These are phyloP conservation scores for Theobroma grandiflorum DNA, from an alignment of 441 rosid genomes.

Conservation along the genomic window DNA sequence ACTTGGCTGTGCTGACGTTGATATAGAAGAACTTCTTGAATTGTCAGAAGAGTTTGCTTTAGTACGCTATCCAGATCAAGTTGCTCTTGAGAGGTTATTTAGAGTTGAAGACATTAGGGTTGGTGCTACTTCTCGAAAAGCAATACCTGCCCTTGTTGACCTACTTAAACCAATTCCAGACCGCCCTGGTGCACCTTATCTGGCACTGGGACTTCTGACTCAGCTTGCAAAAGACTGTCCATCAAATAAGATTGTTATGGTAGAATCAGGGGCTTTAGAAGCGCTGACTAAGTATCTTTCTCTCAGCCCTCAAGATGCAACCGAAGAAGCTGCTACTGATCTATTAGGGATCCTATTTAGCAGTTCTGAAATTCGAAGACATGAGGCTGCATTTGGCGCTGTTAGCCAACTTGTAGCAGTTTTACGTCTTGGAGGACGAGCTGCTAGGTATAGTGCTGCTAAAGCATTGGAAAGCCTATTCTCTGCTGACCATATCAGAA, in stretches of 20 bases:
- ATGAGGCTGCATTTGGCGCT: conserved; percentile 96
- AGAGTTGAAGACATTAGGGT: conserved; percentile 99
- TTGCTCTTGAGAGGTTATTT: conserved; percentile 98
- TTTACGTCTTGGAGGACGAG: conserved; percentile 96
- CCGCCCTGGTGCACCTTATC: conserved; percentile 99
- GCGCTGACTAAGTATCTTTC: conserved; percentile 98
- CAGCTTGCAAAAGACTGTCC: conserved; percentile 97
- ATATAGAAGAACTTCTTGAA: conserved; percentile 84
- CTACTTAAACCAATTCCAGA: conserved; percentile 99
- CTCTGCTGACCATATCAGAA: conserved; percentile 96
- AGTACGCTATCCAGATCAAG: conserved; percentile 92
- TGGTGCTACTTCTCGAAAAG: conserved; percentile 99
- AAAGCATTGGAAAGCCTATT: conserved; percentile 98
- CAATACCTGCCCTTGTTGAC: conserved; percentile 97
- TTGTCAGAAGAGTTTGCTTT: conserved; percentile 86
- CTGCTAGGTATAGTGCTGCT: conserved; percentile 98
- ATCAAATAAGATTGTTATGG: conserved; percentile 93
- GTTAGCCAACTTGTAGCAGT: conserved; percentile 99
- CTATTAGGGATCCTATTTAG: conserved; percentile 89
- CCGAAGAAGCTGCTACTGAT: conserved; percentile 99
- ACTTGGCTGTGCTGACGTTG: conserved; percentile 97
- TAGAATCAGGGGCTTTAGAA: conserved; percentile 98
- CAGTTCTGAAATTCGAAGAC: conserved; percentile 96
- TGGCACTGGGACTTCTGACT: conserved; percentile 89
- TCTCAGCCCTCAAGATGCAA: conserved; percentile 97